Percentiles rank a stretch among this genome's conserved stretches.
These are phyloP conservation scores for Neonectria coccinea DNA, from an alignment of 2,329 filamentous ascomycete genomes.

Conservation along the genomic window DNA sequence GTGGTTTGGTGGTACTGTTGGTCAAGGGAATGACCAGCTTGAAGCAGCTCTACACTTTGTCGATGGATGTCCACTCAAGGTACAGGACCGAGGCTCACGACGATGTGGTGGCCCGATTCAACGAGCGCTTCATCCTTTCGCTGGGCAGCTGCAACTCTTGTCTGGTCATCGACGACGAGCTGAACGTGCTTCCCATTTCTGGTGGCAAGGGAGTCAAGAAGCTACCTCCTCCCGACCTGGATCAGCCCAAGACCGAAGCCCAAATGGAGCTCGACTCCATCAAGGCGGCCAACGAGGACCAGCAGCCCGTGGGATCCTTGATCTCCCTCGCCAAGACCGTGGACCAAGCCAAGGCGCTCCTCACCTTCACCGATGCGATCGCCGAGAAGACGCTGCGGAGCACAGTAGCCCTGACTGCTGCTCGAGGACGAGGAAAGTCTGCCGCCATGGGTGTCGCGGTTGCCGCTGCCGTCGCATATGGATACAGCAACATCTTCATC, in stretches of 20 bases:
- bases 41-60: slow-evolving; percentile 95
- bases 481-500: slow-evolving; percentile 99
- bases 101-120: slow-evolving; percentile 95
- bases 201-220: slow-evolving; percentile 91
- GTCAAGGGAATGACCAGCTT: slow-evolving; percentile 97
- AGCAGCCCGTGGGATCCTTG: slow-evolving; percentile 86
- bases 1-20: slow-evolving; percentile 88
- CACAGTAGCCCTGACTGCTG: slow-evolving; percentile 93
- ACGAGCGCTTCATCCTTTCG: slow-evolving; percentile 95
- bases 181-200: slow-evolving; percentile 97
- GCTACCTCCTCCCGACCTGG: slow-evolving; percentile 79
- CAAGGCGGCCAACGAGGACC: slow-evolving; percentile 88
- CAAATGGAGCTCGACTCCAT: slow-evolving; percentile 84
- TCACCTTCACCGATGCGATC: slow-evolving; percentile 97
- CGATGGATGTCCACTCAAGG: slow-evolving; percentile 97
- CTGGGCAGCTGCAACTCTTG: slow-evolving; percentile 95
- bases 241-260: slow-evolving; percentile 77
- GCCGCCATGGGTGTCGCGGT: slow-evolving; percentile 95
- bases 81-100: slow-evolving; percentile 97
- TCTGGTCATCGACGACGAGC: slow-evolving; percentile 95
- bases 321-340: slow-evolving; percentile 88
- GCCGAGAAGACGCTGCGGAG: slow-evolving; percentile 94
- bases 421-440: slow-evolving; percentile 95
- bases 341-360: slow-evolving; percentile 95
- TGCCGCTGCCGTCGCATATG: slow-evolving; percentile 92